phyloP scores from a whole-genome alignment of 2,329 filamentous ascomycete species.

The Balansia obtecta region DNA sequence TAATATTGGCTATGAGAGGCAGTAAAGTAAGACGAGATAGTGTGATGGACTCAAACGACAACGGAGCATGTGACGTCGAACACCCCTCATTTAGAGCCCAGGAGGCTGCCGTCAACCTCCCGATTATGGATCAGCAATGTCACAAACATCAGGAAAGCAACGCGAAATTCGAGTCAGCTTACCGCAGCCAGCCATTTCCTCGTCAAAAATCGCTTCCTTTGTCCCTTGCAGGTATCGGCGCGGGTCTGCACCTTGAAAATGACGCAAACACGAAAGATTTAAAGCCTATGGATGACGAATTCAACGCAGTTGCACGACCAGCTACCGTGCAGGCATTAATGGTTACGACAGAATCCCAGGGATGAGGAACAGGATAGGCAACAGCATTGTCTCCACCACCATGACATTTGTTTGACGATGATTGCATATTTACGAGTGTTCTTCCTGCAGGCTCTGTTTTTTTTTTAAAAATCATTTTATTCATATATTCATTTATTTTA shows the following conservation, averaged over 20 bases:
- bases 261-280: slow-evolving; percentile 10
- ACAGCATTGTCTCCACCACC: slow-evolving; percentile 1
- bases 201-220: slow-evolving; percentile 7
- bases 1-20: background rate
- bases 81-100: background rate
- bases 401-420: background rate
- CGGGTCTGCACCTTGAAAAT: slow-evolving; percentile 10
- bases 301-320: slow-evolving; percentile 7
- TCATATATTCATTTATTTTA: no score
- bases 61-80: background rate
- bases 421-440: background rate
- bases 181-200: background rate
- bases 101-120: background rate
- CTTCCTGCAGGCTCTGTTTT: background rate
- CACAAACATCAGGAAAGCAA: background rate
- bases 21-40: background rate
- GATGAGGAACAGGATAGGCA: slow-evolving; percentile 1
- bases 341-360: slow-evolving; percentile 11
- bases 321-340: slow-evolving; percentile 8
- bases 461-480: background rate
- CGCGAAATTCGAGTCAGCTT: background rate
- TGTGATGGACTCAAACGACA: background rate
- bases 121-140: background rate
- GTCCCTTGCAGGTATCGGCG: slow-evolving; percentile 15
- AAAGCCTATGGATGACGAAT: slow-evolving; percentile 9